These are phyloP conservation scores for Orbilia javanica DNA, from an alignment of 2,329 filamentous ascomycete genomes.

Conservation along the genomic window DNA sequence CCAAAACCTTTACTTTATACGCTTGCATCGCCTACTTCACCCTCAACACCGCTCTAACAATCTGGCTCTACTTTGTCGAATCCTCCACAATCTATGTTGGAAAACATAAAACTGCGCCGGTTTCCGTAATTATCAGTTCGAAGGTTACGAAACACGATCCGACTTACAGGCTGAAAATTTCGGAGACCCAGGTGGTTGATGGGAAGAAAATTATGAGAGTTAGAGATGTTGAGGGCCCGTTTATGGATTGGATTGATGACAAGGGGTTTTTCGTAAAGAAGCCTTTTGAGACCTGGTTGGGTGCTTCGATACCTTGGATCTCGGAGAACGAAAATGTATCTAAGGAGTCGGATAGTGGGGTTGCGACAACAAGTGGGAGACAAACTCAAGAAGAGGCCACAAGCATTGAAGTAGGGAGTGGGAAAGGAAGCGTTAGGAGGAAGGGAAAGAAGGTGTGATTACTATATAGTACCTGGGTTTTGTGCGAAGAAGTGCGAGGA, in stretches of 20 bases:
- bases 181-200: constrained; percentile 66
- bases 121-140: constrained; percentile 78
- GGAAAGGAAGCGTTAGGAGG: constrained; percentile 47
- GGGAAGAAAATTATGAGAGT: constrained; percentile 64
- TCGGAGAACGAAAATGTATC: constrained; percentile 48
- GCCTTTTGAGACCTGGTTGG: constrained; percentile 83
- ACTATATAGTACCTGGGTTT: not conserved
- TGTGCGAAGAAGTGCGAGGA: not conserved
- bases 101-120: constrained; percentile 71
- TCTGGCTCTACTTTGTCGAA: constrained; percentile 88
- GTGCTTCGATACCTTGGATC: constrained; percentile 72
- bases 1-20: constrained; percentile 81
- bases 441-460: constrained; percentile 49
- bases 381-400: constrained; percentile 20
- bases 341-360: constrained; percentile 38
- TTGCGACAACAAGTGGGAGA: constrained; percentile 47
- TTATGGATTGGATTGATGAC: constrained; percentile 81
- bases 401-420: constrained; percentile 39
- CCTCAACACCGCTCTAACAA: constrained; percentile 81
- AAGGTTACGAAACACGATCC: constrained; percentile 83
- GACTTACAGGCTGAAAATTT: constrained; percentile 80
- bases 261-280: constrained; percentile 78
- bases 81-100: constrained; percentile 85
- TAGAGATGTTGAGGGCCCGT: constrained; percentile 73
- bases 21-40: constrained; percentile 84